These are phyloP conservation scores for Piromyces finnis DNA, from an alignment of 192 early-diverging fungal genomes.

Conservation along the genomic window DNA sequence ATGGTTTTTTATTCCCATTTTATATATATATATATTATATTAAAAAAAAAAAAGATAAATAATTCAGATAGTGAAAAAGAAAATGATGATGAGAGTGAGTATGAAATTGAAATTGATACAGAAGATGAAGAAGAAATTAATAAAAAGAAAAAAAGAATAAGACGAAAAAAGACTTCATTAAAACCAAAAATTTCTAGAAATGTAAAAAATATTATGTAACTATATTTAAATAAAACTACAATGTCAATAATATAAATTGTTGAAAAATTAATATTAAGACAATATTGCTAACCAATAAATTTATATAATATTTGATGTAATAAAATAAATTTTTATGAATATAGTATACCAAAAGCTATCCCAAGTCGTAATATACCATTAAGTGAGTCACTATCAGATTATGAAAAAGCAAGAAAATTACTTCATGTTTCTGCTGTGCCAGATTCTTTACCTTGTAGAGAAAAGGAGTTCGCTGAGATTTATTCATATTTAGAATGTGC, in stretches of 20 bases:
- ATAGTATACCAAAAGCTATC: not conserved
- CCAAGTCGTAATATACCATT: not conserved
- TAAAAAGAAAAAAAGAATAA: not conserved
- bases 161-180: not conserved
- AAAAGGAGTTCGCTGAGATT: constrained; percentile 75
- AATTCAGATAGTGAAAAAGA: not conserved
- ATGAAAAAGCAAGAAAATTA: constrained; percentile 38
- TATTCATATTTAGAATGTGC: constrained; percentile 53
- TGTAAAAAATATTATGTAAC: not conserved
- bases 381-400: constrained; percentile 1
- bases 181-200: not conserved
- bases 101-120: not conserved
- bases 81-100: not conserved
- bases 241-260: too few relatives aligned
- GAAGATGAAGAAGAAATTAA: not conserved
- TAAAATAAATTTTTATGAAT: too few relatives aligned
- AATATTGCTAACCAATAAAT: too few relatives aligned
- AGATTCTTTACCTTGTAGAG: constrained; percentile 78
- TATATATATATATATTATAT: too few relatives aligned
- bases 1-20: too few relatives aligned
- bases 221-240: not conserved
- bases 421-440: constrained; percentile 84
- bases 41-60: not conserved
- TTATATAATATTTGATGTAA: too few relatives aligned
- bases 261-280: too few relatives aligned